Conservation (phyloP, 495 filamentous ascomycete genomes). For the Jackrogersella multiformis region DNA sequence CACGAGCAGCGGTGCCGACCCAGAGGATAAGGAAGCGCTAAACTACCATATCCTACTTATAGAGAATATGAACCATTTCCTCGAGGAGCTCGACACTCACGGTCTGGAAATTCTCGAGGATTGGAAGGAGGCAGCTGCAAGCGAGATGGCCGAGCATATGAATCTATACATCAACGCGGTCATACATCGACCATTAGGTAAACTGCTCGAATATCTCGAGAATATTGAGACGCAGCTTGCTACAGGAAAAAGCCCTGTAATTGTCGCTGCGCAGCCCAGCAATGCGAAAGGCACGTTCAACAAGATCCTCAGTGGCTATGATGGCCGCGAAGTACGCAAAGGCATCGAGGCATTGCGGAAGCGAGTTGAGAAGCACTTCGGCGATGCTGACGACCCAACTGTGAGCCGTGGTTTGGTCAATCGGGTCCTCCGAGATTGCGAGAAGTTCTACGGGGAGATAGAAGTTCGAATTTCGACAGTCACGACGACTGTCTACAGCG, state of each 20-base stretch:
- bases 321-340: constrained; percentile 81
- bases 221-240: constrained; percentile 77
- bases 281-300: constrained; percentile 83
- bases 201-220: constrained; percentile 88
- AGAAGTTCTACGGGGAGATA: constrained; percentile 77
- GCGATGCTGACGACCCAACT: constrained; percentile 77
- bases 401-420: constrained; percentile 73
- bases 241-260: constrained; percentile 53
- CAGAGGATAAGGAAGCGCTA: constrained; percentile 93
- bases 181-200: constrained; percentile 87
- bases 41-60: constrained; percentile 98
- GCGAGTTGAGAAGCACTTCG: constrained; percentile 96
- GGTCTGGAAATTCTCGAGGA: constrained; percentile 77
- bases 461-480: constrained; percentile 75
- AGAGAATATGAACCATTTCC: constrained; percentile 98
- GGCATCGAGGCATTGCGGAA: constrained; percentile 88
- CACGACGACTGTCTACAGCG: constrained; percentile 64
- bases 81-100: constrained; percentile 86
- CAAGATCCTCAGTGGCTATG: constrained; percentile 81
- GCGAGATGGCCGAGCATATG: constrained; percentile 89
- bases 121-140: constrained; percentile 78
- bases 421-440: constrained; percentile 83
- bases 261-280: constrained; percentile 74
- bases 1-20: constrained; percentile 56
- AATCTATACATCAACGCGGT: constrained; percentile 85